Percentiles rank a stretch among this genome's conserved stretches.
Conservation (phyloP, 352 stramenopile species). For the Phytophthora pinifolia region DNA sequence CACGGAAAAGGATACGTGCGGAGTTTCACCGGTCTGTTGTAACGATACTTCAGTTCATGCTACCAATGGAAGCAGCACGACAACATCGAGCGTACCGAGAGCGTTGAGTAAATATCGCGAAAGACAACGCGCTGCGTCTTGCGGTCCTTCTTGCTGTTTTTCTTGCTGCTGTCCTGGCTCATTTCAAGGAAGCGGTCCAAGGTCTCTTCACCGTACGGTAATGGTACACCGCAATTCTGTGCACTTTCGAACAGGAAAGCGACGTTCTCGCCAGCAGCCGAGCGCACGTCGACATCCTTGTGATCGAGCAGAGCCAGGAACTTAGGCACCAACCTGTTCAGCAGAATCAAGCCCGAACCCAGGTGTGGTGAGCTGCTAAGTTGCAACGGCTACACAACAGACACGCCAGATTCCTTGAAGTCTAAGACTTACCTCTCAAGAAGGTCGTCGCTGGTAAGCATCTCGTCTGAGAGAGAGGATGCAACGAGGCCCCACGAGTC, state of each 20-base stretch:
- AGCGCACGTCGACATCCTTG: constrained; percentile 79
- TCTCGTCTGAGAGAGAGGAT: constrained; percentile 57
- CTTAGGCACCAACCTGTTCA: constrained; percentile 56
- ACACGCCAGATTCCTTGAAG: background rate
- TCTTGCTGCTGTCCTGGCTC: constrained; percentile 90
- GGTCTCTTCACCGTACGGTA: constrained; percentile 68
- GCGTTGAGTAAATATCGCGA: constrained; percentile 78
- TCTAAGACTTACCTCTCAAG: constrained; percentile 48
- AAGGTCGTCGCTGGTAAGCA: constrained; percentile 49
- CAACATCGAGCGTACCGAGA: constrained; percentile 47
- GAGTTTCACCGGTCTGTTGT: constrained; percentile 71
- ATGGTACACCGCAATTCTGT: constrained; percentile 42
- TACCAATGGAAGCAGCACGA: background rate
- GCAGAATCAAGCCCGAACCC: background rate
- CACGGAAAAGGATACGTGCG: constrained; percentile 73
- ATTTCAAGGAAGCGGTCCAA: constrained; percentile 70
- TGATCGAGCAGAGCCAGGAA: constrained; percentile 78
- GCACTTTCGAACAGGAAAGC: constrained; percentile 77
- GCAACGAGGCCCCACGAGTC: constrained; percentile 76
- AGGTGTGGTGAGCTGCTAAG: background rate
- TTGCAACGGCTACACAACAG: background rate
- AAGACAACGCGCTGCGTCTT: constrained; percentile 87
- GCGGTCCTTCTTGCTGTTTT: constrained; percentile 89
- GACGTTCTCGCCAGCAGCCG: constrained; percentile 83
- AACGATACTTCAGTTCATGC: background rate